Conservation (phyloP, 1,284 basidiomycete genomes). For the Mycena citricolor region DNA sequence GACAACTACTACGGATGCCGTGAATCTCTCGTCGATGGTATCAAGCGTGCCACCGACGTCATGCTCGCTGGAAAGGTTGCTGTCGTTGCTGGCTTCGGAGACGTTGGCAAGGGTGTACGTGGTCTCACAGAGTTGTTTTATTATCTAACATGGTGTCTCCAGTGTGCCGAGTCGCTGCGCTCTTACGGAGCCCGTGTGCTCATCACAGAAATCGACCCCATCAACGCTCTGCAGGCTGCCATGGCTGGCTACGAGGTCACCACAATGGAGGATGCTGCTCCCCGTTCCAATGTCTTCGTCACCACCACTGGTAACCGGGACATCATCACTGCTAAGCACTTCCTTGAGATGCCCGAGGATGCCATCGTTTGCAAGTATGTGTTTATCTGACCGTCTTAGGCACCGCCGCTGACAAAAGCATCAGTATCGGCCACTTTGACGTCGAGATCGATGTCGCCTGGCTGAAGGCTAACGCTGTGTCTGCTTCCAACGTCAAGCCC, state of each 20-base stretch:
- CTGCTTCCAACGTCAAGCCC: conserved; percentile 93
- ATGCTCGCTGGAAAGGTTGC: conserved; percentile 99
- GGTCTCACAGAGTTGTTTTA: conserved; percentile 4
- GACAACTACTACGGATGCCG: conserved; percentile 97
- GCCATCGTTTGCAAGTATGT: conserved; percentile 97
- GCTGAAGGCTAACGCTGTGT: conserved; percentile 92
- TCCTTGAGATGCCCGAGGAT: conserved; percentile 94
- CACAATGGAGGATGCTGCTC: conserved; percentile 97
- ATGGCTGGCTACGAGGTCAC: conserved; percentile 99
- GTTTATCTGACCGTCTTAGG: not conserved
- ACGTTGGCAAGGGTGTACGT: conserved; percentile 97
- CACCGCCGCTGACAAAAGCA: conserved; percentile 17
- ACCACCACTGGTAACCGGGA: conserved; percentile 99
- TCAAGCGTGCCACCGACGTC: conserved; percentile 99
- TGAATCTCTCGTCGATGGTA: conserved; percentile 99
- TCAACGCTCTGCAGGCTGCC: conserved; percentile 98
- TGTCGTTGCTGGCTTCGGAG: conserved; percentile 97
- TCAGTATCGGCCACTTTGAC: conserved; percentile 96
- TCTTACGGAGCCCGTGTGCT: conserved; percentile 97
- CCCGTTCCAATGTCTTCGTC: conserved; percentile 90
- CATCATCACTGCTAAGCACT: conserved; percentile 94
- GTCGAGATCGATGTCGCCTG: conserved; percentile 99
- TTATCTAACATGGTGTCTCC: conserved; percentile 18
- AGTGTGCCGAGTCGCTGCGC: conserved; percentile 97
- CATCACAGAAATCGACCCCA: conserved; percentile 98